A percentile compares a stretch with the other conserved stretches of the same genome.
phyloP scores from a whole-genome alignment of 164 flowering plant species.

The Malania oleifera region DNA sequence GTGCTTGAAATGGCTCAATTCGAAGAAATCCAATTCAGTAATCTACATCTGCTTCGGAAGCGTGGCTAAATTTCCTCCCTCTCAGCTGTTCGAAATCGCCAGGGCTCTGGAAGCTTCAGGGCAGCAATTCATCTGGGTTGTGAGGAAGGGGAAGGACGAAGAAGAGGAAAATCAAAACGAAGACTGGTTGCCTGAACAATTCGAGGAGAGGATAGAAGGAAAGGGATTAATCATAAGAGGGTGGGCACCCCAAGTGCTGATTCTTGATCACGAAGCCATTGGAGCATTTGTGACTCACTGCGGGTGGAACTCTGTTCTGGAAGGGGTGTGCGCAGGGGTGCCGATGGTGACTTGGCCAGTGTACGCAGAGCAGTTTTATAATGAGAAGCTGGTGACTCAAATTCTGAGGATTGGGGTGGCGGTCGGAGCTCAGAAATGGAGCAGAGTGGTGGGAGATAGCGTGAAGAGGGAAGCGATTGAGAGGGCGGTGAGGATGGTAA shows the following conservation, averaged over 20 bases:
- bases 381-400: slow-evolving; percentile 24
- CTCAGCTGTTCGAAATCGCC: slow-evolving; percentile 37
- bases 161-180: not conserved
- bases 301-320: slow-evolving; percentile 42
- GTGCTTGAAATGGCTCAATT: slow-evolving; percentile 37
- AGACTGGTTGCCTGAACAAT: slow-evolving; percentile 27
- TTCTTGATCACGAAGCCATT: slow-evolving; percentile 27
- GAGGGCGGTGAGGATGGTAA: slow-evolving; percentile 19
- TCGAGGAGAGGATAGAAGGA: slow-evolving; percentile 21
- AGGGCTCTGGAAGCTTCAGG: slow-evolving; percentile 35
- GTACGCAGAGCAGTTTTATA: slow-evolving; percentile 34
- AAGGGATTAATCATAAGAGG: slow-evolving; percentile 30
- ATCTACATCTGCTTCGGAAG: slow-evolving; percentile 38
- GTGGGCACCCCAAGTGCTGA: slow-evolving; percentile 40
- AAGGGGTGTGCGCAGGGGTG: slow-evolving; percentile 25
- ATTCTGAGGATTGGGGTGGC: slow-evolving; percentile 18
- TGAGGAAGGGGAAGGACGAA: slow-evolving; percentile 11
- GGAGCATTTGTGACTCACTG: slow-evolving; percentile 42
- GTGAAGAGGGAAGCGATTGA: slow-evolving; percentile 20
- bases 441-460: not conserved
- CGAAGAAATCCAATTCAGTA: slow-evolving; percentile 31
- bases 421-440: slow-evolving; percentile 13
- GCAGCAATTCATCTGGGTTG: slow-evolving; percentile 41
- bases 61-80: slow-evolving; percentile 5
- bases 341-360: slow-evolving; percentile 39